These are phyloP conservation scores for Pythium biforme DNA, from an alignment of 352 stramenopile species.

Conservation along the genomic window DNA sequence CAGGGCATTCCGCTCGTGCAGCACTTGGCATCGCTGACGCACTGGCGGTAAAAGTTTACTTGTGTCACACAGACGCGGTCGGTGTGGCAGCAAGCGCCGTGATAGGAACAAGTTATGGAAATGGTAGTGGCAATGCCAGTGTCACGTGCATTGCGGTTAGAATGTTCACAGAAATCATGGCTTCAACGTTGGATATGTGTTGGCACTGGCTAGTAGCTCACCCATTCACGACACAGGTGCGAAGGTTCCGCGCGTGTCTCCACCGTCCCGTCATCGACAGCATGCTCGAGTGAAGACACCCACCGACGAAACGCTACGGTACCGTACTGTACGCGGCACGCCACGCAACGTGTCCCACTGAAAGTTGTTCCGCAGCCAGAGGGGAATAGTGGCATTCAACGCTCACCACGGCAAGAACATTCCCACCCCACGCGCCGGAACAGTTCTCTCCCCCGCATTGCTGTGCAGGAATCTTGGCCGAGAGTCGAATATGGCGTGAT, in stretches of 20 bases:
- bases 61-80: too few relatives aligned
- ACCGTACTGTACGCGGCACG: background rate
- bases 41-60: conserved; percentile 19
- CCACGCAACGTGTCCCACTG: background rate
- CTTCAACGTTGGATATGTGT: background rate
- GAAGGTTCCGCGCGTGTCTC: background rate
- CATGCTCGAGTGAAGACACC: background rate
- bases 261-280: background rate
- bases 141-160: background rate
- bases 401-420: background rate
- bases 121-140: background rate
- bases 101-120: conserved; percentile 25
- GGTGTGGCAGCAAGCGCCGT: background rate
- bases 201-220: conserved; percentile 8
- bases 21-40: conserved; percentile 34
- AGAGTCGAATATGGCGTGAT: background rate
- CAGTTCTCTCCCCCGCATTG: background rate
- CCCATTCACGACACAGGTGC: background rate
- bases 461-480: too few relatives aligned
- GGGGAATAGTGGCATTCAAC: background rate
- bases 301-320: background rate
- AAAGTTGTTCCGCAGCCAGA: background rate
- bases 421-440: background rate
- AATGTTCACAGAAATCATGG: background rate
- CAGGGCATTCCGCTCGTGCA: conserved; percentile 66